Conservation (phyloP, 805 yeast genomes). For the Kluyveromyces lactis region DNA sequence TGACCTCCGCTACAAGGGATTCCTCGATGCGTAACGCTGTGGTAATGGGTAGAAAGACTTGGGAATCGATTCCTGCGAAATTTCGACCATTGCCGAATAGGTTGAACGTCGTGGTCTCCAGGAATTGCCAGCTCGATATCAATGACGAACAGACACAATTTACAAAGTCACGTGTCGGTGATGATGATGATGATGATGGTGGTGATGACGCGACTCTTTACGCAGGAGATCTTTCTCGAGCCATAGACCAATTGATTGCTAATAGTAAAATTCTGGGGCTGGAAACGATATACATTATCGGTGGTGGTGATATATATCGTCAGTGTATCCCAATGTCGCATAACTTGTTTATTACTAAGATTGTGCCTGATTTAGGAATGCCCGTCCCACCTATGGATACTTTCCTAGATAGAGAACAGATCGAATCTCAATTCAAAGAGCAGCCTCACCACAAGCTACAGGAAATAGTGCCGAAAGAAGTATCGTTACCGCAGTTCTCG, state of each 20-base stretch:
- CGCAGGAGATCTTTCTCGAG: constrained; percentile 34
- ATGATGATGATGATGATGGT: constrained; percentile 8
- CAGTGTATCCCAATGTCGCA: constrained; percentile 41
- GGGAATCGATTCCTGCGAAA: constrained; percentile 84
- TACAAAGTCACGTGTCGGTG: constrained; percentile 16
- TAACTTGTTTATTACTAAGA: constrained; percentile 62
- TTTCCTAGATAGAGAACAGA: constrained; percentile 37
- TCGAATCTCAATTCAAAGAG: constrained; percentile 5
- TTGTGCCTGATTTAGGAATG: constrained; percentile 30
- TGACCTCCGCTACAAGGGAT: constrained; percentile 44
- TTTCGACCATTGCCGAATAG: constrained; percentile 79
- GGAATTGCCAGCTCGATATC: constrained; percentile 12
- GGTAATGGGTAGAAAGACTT: constrained; percentile 92
- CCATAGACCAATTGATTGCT: constrained; percentile 29
- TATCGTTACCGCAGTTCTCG: constrained; percentile 13
- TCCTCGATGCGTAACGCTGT: constrained; percentile 57
- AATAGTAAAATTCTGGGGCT: constrained; percentile 22
- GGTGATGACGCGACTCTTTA: constrained; percentile 26
- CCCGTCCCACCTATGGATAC: constrained; percentile 56
- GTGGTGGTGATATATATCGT: constrained; percentile 85
- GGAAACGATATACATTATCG: constrained; percentile 72
- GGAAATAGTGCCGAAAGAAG: constrained; percentile 16
- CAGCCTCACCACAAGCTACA: constrained; percentile 14
- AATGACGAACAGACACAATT: too few relatives aligned
- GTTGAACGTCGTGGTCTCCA: constrained; percentile 69